Base-by-base conservation (phyloP, 495 filamentous ascomycete species). In the Penicillium maclennaniae region DNA sequence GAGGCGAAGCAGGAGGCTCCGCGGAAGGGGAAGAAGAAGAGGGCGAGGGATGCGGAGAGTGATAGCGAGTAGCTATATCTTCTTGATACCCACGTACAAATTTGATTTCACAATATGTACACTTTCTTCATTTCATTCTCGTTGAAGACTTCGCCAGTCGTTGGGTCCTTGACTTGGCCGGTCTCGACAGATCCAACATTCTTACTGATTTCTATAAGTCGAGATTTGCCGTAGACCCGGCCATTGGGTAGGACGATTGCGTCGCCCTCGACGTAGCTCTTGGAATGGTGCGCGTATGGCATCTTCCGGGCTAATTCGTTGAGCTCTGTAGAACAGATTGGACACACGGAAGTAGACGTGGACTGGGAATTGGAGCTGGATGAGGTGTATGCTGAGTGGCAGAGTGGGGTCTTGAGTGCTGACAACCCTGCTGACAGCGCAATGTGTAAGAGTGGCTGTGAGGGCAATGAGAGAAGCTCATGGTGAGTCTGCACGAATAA, bases 381-480 rank as follows among this genome's bases (percentile, higher is more conserved):
- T 49, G 80, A 74, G 5, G 80, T 78, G 52, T 78, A 79, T 53
- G 73, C 73, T 9, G 87, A 88, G 75, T 98, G 92, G 69, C 93
- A 98, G 10, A 91, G 83, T 1, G 93, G 95, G 3, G 95, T 97
- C 63, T 98, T 98, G 43, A 98, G 85, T 1, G 93, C 91, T 0
- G 92, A 96, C 19, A 98, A 79, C 19, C 93, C 93, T 1, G 93
- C 91, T 0, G 86, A 89, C 26, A 98, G 80, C 15, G 93, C 95
- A 55, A 91, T 89, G 67, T 96, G 89, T 17, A 98, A 79, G n/a
- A 96, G 78, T 3, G 95, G 95, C 12, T 83, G 79, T 6, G 83
- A 73, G 0, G 93, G 93, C 10, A 98, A 76, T n/a, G 85, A 85
- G 51, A 95, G 83, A 0, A 98, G 84, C 25, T 80, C 82, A 75